Evolutionary conservation across 2,329 filamentous ascomycete species (phyloP).

Genomic region (Colletotrichum tanaceti): DNA sequence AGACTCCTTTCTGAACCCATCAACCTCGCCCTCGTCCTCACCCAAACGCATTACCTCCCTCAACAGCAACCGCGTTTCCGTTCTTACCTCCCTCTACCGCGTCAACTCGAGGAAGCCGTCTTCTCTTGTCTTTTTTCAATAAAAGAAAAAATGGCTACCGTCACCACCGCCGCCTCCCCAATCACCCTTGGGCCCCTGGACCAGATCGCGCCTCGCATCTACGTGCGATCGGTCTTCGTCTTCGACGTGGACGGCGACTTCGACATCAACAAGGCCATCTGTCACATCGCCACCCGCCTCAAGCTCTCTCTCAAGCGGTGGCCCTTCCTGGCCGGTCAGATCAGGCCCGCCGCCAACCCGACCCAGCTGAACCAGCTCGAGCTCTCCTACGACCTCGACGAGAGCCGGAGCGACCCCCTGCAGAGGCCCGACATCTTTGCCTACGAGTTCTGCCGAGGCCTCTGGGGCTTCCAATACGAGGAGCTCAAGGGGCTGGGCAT

Average conservation of each 20-base stretch:
- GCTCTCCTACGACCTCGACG: conserved; percentile 8
- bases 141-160: background rate
- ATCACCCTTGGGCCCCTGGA: conserved; percentile 13
- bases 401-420: background rate
- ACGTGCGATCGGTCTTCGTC: conserved; percentile 23
- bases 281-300: background rate
- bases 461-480: background rate
- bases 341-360: background rate
- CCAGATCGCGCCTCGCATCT: conserved; percentile 35
- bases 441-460: fast-evolving
- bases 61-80: background rate
- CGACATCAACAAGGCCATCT: background rate
- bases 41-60: background rate
- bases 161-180: background rate
- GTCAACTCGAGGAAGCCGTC: background rate
- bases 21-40: background rate
- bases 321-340: conserved; percentile 30
- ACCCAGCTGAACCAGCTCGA: conserved; percentile 15
- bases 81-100: background rate
- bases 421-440: conserved; percentile 2
- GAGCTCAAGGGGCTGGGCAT: background rate
- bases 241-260: background rate
- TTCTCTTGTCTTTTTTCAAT: too few relatives aligned
- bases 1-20: too few relatives aligned
- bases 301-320: background rate